Evolutionary conservation across 768 basidiomycete genomes (phyloP), one percentile per base, ranked within the genome.

Genomic region (Pleurotus tuber-regium): DNA sequence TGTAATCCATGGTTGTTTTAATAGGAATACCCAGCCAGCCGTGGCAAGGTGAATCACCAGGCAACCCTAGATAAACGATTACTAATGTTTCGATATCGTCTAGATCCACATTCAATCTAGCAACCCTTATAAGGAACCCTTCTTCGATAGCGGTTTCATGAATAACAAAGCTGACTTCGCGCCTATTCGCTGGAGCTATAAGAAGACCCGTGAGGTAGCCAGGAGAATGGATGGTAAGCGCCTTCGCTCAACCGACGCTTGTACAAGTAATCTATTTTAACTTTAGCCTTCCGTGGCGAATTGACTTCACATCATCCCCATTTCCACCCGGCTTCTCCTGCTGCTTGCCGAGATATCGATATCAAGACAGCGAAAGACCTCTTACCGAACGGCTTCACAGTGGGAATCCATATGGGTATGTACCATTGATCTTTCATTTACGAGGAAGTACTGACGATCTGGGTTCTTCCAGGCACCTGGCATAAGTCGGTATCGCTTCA

Each of bases 121-220:
- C 39, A 81, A 73, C 70, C 84, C 85, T 4, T 87, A 85, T 68
- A 65, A 69, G 57, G 80, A 79, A 57, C 84, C 86, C 3, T 70
- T 63, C 67, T 86, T 86, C 60, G 86, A 87, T 69, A 78, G 76
- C 53, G 86, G 86, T n/a, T 86, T 87, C 78, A 82, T 87, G 85
- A 86, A 84, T 71, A 63, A 86, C 72, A 84, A 84, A 71, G 85
- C 85, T 24, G 86, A 87, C 70, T 85, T 86, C 59, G 84, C 83
- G 19, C 86, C 86, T 11, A 82, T 86, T 57, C 80, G 84, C 29
- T 87, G 86, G 86, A 82, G 82, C 62, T 87, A 87, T 73, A 87
- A 87, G 80, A 82, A 81, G 74, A 84, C 83, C 12, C 80, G 86
- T 56, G 85, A 87, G 59, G 69, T 87, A 19, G 86, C 84, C 19